Evolutionary conservation across 345 rosid genomes (phyloP), one percentile per base, ranked within the genome.

Genomic region (Jatropha curcas): DNA sequence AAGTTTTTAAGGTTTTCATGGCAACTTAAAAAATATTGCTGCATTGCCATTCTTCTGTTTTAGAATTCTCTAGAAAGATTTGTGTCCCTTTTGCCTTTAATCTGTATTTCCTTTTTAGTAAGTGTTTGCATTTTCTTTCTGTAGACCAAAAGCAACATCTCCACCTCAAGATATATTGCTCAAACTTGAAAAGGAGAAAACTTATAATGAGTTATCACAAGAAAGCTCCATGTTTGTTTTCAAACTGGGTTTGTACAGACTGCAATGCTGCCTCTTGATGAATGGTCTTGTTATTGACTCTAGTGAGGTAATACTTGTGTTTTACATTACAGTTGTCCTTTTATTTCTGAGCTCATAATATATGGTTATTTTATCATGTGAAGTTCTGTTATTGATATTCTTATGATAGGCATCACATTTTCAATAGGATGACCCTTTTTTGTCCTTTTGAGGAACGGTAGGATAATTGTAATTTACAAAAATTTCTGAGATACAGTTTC

Each of bases 201-300:
- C 86, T 68, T 84, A 79, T 41, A 87, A 83, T 80, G 89, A 86
- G 66, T 67, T 78, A 61, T 80, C 92, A 64, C 84, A 84, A 77
- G 92, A 86, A 77, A 87, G 93, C 83, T 88, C 99, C 76, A 70
- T 89, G 87, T 89, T 83, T 82, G 94, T 92, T 71, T 87, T 83
- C 80, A 92, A 92, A 86, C 83, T 95, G 86, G 99, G 99, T 77
- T 76, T 95, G 81, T 76, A 84, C 67, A 89, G 91, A 82, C 56
- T 88, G 79, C 79, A 81, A 71, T 87, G 96, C 66, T 82, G 87
- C 75, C 84, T 92, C 66, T 81, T 95, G 85, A 89, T 95, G 99
- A 95, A 95, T 82, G 99, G 99, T 19, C 94, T 95, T 76, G 99
- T 95, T 83, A 68, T 80, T 76, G 96, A 92, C 78, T 81, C 98